These are phyloP conservation scores for Backusella australiensis DNA, from an alignment of 192 early-diverging fungal species.

Conservation along the genomic window DNA sequence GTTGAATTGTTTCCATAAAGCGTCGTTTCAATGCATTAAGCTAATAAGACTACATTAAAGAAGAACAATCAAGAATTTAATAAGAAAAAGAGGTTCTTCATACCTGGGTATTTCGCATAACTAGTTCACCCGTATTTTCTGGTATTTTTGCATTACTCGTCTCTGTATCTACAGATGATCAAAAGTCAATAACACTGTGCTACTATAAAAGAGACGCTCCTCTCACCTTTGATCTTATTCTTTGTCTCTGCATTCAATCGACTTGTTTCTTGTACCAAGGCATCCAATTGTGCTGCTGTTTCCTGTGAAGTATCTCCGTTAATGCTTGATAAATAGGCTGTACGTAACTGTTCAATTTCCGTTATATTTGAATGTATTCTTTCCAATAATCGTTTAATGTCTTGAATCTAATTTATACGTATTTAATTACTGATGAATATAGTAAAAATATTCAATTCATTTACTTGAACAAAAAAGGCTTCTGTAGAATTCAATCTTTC, in stretches of 20 bases:
- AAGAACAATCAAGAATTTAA: not conserved
- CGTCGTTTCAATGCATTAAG: constrained; percentile 46
- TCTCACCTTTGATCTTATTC: constrained; percentile 43
- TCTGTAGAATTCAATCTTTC: not conserved
- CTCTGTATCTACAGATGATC: not conserved
- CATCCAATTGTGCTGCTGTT: constrained; percentile 8
- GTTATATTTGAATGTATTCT: constrained; percentile 24
- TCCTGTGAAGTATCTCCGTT: constrained; percentile 23
- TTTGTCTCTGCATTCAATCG: constrained; percentile 32
- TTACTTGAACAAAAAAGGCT: not conserved
- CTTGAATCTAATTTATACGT: constrained; percentile 14
- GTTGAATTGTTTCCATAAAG: constrained; percentile 60
- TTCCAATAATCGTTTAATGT: constrained; percentile 20
- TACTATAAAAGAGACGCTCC: not conserved
- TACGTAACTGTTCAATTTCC: constrained; percentile 30
- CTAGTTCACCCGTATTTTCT: not conserved
- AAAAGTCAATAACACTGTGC: not conserved
- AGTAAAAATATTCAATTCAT: not conserved
- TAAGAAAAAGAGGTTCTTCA: too few species aligned
- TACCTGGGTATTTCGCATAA: not conserved
- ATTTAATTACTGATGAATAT: too few species aligned
- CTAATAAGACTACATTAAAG: constrained; percentile 31
- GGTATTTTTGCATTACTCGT: not conserved
- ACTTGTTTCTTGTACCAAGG: constrained; percentile 23
- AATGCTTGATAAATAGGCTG: constrained; percentile 23